Conservation (phyloP, 2,329 filamentous ascomycete species). For the Davidsoniella neocaledoniae region DNA sequence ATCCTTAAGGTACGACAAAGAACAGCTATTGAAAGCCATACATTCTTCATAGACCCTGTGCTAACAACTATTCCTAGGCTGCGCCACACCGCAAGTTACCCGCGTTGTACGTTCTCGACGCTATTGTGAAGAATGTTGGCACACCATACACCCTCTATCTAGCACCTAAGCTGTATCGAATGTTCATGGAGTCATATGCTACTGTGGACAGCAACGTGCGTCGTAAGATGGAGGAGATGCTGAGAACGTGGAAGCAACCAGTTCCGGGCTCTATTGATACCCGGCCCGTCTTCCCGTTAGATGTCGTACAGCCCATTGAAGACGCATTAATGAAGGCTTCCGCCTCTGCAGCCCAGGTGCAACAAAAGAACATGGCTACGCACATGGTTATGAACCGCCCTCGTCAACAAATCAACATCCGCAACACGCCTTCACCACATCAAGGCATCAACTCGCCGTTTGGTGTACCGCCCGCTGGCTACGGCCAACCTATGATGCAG, state of each 20-base stretch:
- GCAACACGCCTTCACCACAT: conserved; percentile 23
- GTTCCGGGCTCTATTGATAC: conserved; percentile 85
- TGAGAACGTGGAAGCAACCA: conserved; percentile 95
- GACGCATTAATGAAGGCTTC: conserved; percentile 77
- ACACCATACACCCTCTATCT: conserved; percentile 95
- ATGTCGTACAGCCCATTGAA: conserved; percentile 81
- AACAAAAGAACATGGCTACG: conserved; percentile 29
- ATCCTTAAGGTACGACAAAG: conserved; percentile 79
- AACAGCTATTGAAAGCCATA: background rate
- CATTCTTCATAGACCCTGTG: background rate
- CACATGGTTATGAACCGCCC: too few species aligned
- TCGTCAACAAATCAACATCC: too few species aligned
- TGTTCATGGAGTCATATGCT: conserved; percentile 92
- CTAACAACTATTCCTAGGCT: conserved; percentile 37
- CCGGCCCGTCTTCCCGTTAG: conserved; percentile 77
- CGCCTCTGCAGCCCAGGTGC: conserved; percentile 41
- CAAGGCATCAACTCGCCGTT: conserved; percentile 1
- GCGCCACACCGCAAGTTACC: conserved; percentile 79
- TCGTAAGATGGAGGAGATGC: conserved; percentile 88
- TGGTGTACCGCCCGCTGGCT: background rate
- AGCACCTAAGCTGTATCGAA: conserved; percentile 76
- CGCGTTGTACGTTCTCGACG: conserved; percentile 94
- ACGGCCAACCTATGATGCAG: too few species aligned
- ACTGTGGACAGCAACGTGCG: conserved; percentile 70
- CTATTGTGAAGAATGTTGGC: conserved; percentile 95